Percentiles rank a stretch among this genome's conserved stretches.
These are phyloP conservation scores for Magnolia officinalis DNA, from an alignment of 164 flowering plant genomes.

Conservation along the genomic window DNA sequence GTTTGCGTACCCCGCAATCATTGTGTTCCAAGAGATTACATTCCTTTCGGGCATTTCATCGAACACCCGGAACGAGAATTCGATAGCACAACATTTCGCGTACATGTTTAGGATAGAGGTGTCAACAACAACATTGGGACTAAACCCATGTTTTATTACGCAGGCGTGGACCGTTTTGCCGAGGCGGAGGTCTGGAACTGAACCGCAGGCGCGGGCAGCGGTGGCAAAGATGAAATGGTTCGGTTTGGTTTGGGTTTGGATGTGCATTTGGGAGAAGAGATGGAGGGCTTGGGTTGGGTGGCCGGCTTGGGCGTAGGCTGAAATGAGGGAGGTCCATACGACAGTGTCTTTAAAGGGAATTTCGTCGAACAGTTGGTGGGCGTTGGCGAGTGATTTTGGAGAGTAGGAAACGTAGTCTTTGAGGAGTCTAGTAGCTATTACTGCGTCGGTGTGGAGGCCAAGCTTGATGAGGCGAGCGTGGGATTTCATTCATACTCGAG, in stretches of 20 bases:
- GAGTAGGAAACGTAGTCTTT: conserved; percentile 17
- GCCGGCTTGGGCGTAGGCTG: conserved; percentile 23
- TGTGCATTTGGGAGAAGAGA: conserved; percentile 30
- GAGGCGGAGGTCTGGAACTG: conserved; percentile 6
- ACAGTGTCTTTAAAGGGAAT: conserved; percentile 28
- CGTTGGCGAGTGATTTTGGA: conserved; percentile 19
- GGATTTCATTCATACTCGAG: conserved; percentile 3
- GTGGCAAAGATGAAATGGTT: conserved; percentile 26
- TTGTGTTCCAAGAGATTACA: conserved; percentile 34
- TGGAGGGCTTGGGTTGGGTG: conserved; percentile 26
- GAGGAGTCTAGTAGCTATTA: conserved; percentile 27
- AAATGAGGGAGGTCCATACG: conserved; percentile 40
- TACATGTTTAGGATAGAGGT: conserved; percentile 31
- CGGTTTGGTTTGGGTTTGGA: conserved; percentile 17
- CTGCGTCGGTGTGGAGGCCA: conserved; percentile 27
- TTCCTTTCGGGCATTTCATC: conserved; percentile 36
- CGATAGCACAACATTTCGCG: conserved; percentile 22
- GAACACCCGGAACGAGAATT: conserved; percentile 18
- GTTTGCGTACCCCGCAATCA: conserved; percentile 28
- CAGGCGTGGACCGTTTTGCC: conserved; percentile 28
- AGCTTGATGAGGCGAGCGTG: conserved; percentile 35
- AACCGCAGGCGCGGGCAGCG: conserved; percentile 28
- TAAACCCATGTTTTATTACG: conserved; percentile 25
- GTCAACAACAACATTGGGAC: conserved; percentile 27
- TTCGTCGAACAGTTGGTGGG: conserved; percentile 36